A percentile compares a stretch with the other conserved stretches of the same genome.
Evolutionary conservation across 192 early-diverging fungal species (phyloP).

Genomic region (Coemansia furcata): DNA sequence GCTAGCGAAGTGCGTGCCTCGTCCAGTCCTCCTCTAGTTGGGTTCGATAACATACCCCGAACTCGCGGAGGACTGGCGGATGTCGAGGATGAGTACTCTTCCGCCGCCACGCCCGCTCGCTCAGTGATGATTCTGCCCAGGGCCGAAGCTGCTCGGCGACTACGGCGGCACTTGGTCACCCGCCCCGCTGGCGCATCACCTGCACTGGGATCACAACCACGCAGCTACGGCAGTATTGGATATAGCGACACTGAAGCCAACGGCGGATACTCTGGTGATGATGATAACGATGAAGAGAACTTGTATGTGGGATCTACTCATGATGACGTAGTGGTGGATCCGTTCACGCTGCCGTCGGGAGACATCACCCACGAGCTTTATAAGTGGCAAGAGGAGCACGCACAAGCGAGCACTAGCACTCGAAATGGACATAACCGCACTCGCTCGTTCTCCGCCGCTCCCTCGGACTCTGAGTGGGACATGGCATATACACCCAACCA

Average conservation of each 20-base stretch:
- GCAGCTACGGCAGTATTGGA: slow-evolving; percentile 36
- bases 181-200: slow-evolving; percentile 43
- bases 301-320: background rate
- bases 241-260: slow-evolving; percentile 22
- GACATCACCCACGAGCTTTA: slow-evolving; percentile 88
- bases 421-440: slow-evolving; percentile 25
- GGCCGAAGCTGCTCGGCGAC: slow-evolving; percentile 60
- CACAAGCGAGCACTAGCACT: slow-evolving; percentile 7
- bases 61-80: slow-evolving; percentile 6
- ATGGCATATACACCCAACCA: slow-evolving; percentile 48
- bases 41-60: background rate
- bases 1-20: slow-evolving; percentile 34
- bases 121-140: slow-evolving; percentile 34
- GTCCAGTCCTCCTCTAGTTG: slow-evolving; percentile 17
- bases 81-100: slow-evolving; percentile 9
- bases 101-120: slow-evolving; percentile 1
- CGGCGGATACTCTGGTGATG: slow-evolving; percentile 11
- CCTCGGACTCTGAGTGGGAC: slow-evolving; percentile 59
- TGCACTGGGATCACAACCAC: slow-evolving; percentile 39
- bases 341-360: slow-evolving; percentile 64
- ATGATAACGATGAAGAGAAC: slow-evolving; percentile 19
- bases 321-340: slow-evolving; percentile 36
- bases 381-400: slow-evolving; percentile 74
- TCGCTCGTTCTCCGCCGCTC: slow-evolving; percentile 42
- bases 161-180: slow-evolving; percentile 69